phyloP scores from a whole-genome alignment of 495 filamentous ascomycete species.

The Niebla homalea region DNA sequence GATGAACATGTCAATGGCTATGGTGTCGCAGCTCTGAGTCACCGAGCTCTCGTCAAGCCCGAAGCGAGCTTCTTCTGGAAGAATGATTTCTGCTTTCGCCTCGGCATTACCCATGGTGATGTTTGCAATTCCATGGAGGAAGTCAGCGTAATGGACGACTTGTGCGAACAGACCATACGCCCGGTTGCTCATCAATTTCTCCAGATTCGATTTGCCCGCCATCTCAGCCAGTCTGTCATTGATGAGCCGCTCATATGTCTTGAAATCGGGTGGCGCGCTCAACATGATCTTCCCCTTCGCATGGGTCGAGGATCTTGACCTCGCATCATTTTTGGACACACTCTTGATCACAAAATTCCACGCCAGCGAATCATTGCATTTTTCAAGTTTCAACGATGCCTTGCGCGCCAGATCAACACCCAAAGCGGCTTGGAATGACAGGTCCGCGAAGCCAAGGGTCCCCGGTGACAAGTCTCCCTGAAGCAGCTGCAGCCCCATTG shows the following conservation, averaged over 20 bases:
- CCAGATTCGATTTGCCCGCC: neutral
- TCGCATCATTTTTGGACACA: neutral
- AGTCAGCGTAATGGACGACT: constrained; percentile 19
- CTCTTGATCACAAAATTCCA: constrained; percentile 7
- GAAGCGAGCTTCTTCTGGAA: neutral
- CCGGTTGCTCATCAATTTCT: constrained; percentile 7
- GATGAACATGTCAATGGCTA: constrained; percentile 23
- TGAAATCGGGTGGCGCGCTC: neutral
- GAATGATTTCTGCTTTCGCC: constrained; percentile 16
- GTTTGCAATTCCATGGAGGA: constrained; percentile 14
- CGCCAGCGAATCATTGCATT: neutral
- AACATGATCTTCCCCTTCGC: constrained; percentile 3
- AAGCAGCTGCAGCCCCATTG: constrained; percentile 5
- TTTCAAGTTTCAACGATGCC: neutral
- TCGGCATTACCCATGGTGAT: constrained; percentile 16
- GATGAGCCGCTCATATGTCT: constrained; percentile 8
- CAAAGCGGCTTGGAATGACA: constrained; percentile 8
- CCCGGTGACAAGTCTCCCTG: neutral
- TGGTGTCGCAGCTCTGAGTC: constrained; percentile 13
- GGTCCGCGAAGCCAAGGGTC: constrained; percentile 2
- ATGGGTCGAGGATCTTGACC: neutral
- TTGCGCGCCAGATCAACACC: constrained; percentile 6
- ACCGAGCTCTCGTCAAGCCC: constrained; percentile 15
- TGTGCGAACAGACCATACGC: constrained; percentile 19
- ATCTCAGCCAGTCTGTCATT: neutral